Conservation (phyloP, 2,329 filamentous ascomycete genomes). For the Xylariales sp. region DNA sequence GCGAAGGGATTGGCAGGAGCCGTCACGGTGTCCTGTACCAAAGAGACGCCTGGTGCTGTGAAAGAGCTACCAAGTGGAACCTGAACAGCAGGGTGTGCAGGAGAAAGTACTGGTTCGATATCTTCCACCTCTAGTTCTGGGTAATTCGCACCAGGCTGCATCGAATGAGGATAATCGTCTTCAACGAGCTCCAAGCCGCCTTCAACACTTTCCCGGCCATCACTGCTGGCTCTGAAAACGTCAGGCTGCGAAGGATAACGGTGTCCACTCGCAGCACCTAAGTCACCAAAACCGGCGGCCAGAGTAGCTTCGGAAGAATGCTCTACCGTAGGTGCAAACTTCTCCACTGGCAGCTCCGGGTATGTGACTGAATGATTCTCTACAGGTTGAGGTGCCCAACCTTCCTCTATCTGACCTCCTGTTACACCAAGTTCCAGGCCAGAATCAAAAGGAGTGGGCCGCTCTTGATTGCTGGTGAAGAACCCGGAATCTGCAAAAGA, state of each 20-base stretch:
- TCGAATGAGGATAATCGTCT: neutral
- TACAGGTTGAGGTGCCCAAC: neutral
- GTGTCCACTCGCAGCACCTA: neutral
- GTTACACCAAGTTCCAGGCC: neutral
- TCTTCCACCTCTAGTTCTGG: neutral
- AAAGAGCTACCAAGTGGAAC: neutral
- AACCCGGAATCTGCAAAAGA: neutral
- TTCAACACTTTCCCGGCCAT: too few species aligned
- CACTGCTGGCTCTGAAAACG: neutral
- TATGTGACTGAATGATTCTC: neutral
- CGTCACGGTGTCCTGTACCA: neutral
- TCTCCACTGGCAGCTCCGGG: neutral
- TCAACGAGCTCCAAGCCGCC: too few species aligned
- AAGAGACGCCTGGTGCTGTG: neutral
- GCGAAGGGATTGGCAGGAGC: constrained; percentile 2
- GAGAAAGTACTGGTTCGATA: neutral
- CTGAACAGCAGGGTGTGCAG: neutral
- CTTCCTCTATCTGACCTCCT: too few species aligned
- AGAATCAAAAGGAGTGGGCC: neutral
- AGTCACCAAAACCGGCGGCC: constrained; percentile 1
- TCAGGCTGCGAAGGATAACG: neutral
- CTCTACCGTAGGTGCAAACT: constrained; percentile 1
- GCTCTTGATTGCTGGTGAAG: neutral
- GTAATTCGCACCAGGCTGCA: neutral
- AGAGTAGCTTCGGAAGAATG: neutral